phyloP scores from a whole-genome alignment of 768 basidiomycete genomes.

The Mrakia gelida region DNA sequence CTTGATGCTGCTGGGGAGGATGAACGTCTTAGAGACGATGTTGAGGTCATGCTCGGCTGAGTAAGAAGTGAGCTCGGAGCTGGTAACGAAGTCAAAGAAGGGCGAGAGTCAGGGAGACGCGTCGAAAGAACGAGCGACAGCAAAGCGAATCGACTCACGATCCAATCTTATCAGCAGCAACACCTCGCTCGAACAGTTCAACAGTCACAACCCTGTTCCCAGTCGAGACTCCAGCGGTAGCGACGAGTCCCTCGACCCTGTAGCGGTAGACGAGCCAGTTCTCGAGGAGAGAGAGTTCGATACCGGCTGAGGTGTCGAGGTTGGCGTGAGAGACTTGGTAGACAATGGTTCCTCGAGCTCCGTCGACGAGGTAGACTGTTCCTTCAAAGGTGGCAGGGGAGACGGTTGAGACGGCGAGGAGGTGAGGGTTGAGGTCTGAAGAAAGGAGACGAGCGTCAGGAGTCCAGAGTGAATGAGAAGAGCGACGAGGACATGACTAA shows the following conservation, averaged over 20 bases:
- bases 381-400: constrained; percentile 46
- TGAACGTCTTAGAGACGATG: constrained; percentile 63
- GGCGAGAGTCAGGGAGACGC: neutral
- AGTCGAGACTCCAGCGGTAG: constrained; percentile 52
- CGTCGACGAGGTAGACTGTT: constrained; percentile 73
- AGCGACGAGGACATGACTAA: neutral
- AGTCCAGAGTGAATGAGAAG: neutral
- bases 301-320: neutral
- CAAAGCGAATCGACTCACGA: constrained; percentile 7
- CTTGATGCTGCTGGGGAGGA: constrained; percentile 64
- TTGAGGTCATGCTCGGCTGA: constrained; percentile 55
- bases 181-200: constrained; percentile 81
- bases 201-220: constrained; percentile 72
- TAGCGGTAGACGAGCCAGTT: constrained; percentile 93
- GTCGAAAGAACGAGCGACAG: neutral
- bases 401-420: constrained; percentile 54
- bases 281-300: constrained; percentile 68
- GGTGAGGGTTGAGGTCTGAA: constrained; percentile 67
- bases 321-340: constrained; percentile 60
- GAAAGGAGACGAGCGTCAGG: neutral
- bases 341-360: constrained; percentile 67
- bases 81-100: constrained; percentile 35
- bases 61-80: constrained; percentile 56
- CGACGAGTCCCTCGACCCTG: constrained; percentile 56
- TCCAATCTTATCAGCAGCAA: constrained; percentile 37